Conservation (phyloP, 495 filamentous ascomycete genomes). For the Antarctomyces pellizariae region DNA sequence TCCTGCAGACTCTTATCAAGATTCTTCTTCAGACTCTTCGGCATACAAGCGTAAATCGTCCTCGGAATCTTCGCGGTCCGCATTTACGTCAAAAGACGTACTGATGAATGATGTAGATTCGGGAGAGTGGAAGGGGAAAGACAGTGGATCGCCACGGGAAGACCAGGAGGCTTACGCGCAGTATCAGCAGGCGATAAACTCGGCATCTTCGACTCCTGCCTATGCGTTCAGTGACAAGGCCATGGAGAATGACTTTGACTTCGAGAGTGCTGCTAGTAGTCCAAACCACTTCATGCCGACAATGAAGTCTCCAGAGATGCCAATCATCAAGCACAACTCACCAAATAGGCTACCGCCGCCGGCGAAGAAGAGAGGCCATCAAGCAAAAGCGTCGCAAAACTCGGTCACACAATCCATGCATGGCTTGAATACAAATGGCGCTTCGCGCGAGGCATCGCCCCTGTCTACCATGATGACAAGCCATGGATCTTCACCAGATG, state of each 20-base stretch:
- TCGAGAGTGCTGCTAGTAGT: slow-evolving; percentile 44
- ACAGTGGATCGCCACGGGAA: slow-evolving; percentile 11
- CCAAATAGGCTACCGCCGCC: slow-evolving; percentile 6
- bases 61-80: slow-evolving; percentile 20
- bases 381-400: slow-evolving; percentile 17
- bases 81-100: slow-evolving; percentile 10
- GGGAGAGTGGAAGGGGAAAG: slow-evolving; percentile 15
- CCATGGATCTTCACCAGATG: slow-evolving; percentile 21
- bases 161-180: slow-evolving; percentile 6
- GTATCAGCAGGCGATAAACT: slow-evolving; percentile 12
- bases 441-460: slow-evolving; percentile 26
- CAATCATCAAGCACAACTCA: slow-evolving; percentile 9
- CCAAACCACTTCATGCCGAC: slow-evolving; percentile 25
- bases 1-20: slow-evolving; percentile 19
- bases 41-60: slow-evolving; percentile 21
- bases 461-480: slow-evolving; percentile 19
- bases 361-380: slow-evolving; percentile 10
- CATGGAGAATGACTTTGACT: slow-evolving; percentile 45
- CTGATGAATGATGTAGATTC: slow-evolving; percentile 12
- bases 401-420: slow-evolving; percentile 17
- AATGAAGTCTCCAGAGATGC: slow-evolving; percentile 13
- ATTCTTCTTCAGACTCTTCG: slow-evolving; percentile 24
- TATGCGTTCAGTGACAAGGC: slow-evolving; percentile 31
- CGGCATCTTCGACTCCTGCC: slow-evolving; percentile 18
- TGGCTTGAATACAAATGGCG: slow-evolving; percentile 13